Evolutionary conservation across 208 protist genomes (phyloP).

Genomic region (Trypanosoma platydactyli): DNA sequence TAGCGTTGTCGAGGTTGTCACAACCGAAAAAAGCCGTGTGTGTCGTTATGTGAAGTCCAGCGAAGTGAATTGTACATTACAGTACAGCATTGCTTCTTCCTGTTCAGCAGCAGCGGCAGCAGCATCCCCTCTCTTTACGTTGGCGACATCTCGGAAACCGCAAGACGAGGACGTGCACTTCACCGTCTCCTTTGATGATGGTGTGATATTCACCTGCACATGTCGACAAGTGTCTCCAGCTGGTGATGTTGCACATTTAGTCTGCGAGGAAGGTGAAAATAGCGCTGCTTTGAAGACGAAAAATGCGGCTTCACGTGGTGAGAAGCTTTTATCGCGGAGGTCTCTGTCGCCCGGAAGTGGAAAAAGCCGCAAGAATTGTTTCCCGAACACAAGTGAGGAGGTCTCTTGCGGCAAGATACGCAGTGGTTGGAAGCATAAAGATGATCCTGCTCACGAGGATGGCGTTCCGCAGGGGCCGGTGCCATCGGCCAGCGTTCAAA

Average conservation of each 20-base stretch:
- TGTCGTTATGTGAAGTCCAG: constrained; percentile 70
- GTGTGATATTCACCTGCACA: constrained; percentile 62
- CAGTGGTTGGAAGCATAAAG: neutral
- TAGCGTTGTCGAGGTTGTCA: constrained; percentile 72
- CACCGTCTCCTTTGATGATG: constrained; percentile 69
- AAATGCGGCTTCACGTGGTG: neutral
- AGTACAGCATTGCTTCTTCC: constrained; percentile 29
- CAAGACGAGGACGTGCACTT: constrained; percentile 34
- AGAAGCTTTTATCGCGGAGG: neutral
- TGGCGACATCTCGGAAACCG: neutral
- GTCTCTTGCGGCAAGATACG: neutral
- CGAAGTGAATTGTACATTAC: constrained; percentile 69
- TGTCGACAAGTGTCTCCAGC: neutral
- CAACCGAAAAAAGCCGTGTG: constrained; percentile 45
- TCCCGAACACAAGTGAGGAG: neutral
- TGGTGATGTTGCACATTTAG: neutral
- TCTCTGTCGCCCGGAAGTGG: neutral
- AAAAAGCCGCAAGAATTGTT: neutral
- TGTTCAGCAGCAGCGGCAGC: neutral
- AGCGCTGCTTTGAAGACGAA: neutral
- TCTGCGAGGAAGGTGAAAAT: neutral
- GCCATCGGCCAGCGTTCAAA: neutral
- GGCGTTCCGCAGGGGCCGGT: neutral
- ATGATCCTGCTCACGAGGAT: constrained; percentile 1
- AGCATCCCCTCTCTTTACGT: neutral